Evolutionary conservation across 2,329 filamentous ascomycete species (phyloP).

Genomic region (Hansfordia pulvinata): DNA sequence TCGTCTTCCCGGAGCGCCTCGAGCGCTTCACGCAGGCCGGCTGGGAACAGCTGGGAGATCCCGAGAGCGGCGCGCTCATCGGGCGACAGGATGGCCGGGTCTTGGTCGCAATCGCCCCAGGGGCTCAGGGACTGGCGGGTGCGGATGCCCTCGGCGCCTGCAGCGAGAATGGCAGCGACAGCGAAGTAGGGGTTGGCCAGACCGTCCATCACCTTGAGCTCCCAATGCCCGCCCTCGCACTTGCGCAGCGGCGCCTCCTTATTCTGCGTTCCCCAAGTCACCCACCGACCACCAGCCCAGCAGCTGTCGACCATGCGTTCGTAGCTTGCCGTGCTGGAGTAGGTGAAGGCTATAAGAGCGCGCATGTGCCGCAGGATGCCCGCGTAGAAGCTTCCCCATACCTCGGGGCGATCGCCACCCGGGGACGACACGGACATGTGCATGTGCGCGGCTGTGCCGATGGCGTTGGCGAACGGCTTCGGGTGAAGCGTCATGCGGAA

Average conservation of each 20-base stretch:
- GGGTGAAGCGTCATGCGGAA: conserved; percentile 62
- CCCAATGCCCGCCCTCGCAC: conserved; percentile 56
- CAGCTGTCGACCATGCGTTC: conserved; percentile 51
- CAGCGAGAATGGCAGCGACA: conserved; percentile 44
- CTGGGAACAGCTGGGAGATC: conserved; percentile 40
- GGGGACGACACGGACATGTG: conserved; percentile 52
- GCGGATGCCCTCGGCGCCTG: conserved; percentile 42
- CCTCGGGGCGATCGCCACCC: conserved; percentile 20
- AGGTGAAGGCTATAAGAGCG: conserved; percentile 54
- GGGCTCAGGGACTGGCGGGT: conserved; percentile 23
- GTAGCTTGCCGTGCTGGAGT: conserved; percentile 55
- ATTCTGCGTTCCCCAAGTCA: conserved; percentile 73
- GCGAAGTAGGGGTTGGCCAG: conserved; percentile 68
- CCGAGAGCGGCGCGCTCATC: conserved; percentile 35
- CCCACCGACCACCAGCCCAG: conserved; percentile 70
- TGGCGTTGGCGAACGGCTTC: conserved; percentile 43
- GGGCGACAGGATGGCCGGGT: conserved; percentile 35
- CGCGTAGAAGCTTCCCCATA: conserved; percentile 56
- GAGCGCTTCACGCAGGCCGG: conserved; percentile 39
- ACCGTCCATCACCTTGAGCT: conserved; percentile 67
- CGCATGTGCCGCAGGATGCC: conserved; percentile 54
- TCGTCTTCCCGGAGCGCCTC: conserved; percentile 31
- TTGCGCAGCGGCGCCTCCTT: conserved; percentile 62
- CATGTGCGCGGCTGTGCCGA: conserved; percentile 54
- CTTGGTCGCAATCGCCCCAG: conserved; percentile 38